phyloP scores from a whole-genome alignment of 306 rosid species.

The Crataegus laevigata region DNA sequence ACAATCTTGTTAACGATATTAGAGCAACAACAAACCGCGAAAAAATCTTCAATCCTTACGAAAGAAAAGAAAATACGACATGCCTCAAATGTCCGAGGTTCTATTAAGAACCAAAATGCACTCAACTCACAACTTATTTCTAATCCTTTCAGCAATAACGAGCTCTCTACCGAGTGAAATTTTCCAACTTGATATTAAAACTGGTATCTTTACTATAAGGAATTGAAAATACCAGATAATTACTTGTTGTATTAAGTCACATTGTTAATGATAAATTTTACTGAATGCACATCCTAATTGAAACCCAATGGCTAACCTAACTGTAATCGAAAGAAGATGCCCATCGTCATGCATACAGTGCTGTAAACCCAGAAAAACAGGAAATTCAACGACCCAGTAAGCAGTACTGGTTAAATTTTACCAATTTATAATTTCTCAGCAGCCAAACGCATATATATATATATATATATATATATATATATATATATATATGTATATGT shows the following conservation, averaged over 20 bases:
- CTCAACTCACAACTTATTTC: not conserved
- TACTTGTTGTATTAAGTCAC: not conserved
- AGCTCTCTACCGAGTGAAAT: not conserved
- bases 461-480: too few relatives aligned
- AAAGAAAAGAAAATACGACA: not conserved
- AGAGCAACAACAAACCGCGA: not conserved
- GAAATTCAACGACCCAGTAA: not conserved
- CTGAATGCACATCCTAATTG: not conserved
- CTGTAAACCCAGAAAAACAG: not conserved
- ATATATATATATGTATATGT: too few relatives aligned
- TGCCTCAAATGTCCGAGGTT: not conserved
- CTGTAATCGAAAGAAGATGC: not conserved
- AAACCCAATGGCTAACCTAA: not conserved
- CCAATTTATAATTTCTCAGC: not conserved
- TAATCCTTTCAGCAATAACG: not conserved
- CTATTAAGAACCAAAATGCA: not conserved
- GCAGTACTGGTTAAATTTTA: not conserved
- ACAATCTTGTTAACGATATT: not conserved
- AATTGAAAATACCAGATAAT: not conserved
- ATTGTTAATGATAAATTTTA: not conserved
- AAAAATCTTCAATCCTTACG: not conserved
- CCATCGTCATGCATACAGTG: not conserved
- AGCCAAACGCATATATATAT: not conserved
- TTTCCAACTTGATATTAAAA: not conserved
- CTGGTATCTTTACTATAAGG: not conserved